Percentiles rank a stretch among this genome's conserved stretches.
phyloP scores from a whole-genome alignment of 1,139 yeast species.

The Pichia norvegensis region DNA sequence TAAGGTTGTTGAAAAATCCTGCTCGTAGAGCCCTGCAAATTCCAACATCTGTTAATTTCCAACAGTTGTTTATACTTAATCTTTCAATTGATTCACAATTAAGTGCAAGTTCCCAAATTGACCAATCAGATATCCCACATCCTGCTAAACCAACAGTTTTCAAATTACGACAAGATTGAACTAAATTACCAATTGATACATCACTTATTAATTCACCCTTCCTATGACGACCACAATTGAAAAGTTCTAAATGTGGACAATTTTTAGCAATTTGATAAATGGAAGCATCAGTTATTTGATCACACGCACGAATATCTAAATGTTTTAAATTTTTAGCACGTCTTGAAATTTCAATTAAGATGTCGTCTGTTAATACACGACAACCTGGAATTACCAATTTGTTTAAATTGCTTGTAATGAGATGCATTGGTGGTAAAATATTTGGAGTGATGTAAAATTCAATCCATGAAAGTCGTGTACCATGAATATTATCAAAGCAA shows the following conservation, averaged over 20 bases:
- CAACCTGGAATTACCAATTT: slow-evolving; percentile 72
- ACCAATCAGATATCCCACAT: slow-evolving; percentile 65
- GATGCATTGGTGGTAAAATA: slow-evolving; percentile 44
- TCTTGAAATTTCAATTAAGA: slow-evolving; percentile 44
- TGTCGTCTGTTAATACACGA: slow-evolving; percentile 52
- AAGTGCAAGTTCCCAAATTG: slow-evolving; percentile 73
- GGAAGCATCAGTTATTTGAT: slow-evolving; percentile 67
- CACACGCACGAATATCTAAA: slow-evolving; percentile 82
- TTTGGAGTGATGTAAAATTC: slow-evolving; percentile 82
- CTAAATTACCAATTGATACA: slow-evolving; percentile 51
- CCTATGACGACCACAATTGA: slow-evolving; percentile 77
- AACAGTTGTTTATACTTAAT: slow-evolving; percentile 73
- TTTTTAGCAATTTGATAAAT: slow-evolving; percentile 53
- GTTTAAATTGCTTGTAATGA: slow-evolving; percentile 40
- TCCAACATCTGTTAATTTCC: slow-evolving; percentile 54
- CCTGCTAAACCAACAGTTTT: slow-evolving; percentile 86
- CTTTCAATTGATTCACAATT: slow-evolving; percentile 49
- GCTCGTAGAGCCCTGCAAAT: slow-evolving; percentile 53
- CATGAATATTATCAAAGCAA: slow-evolving; percentile 33
- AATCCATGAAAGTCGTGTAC: slow-evolving; percentile 50
- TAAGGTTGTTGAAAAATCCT: slow-evolving; percentile 49
- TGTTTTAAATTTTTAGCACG: slow-evolving; percentile 53
- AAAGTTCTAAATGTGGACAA: slow-evolving; percentile 46
- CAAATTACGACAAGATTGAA: slow-evolving; percentile 42
- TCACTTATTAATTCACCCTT: slow-evolving; percentile 67